Conservation (phyloP, 2,329 filamentous ascomycete species). For the Botrytis deweyae region DNA sequence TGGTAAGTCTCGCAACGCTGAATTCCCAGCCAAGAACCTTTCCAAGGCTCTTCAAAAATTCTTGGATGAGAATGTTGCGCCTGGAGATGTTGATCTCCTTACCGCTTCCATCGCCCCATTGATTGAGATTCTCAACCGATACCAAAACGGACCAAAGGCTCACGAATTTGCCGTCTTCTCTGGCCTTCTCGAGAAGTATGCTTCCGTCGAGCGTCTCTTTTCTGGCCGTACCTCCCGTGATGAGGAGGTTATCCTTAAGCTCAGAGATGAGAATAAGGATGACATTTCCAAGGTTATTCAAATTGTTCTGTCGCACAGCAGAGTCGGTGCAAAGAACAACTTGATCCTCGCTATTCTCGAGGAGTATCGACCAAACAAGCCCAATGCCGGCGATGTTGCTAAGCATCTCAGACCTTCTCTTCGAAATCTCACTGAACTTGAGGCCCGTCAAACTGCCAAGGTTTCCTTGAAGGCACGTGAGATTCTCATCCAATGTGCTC, state of each 20-base stretch:
- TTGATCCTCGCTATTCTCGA: constrained; percentile 88
- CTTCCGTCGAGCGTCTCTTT: constrained; percentile 81
- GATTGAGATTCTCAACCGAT: constrained; percentile 73
- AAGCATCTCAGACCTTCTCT: constrained; percentile 84
- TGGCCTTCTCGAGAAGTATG: constrained; percentile 77
- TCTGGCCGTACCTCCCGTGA: constrained; percentile 81
- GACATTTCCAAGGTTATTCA: constrained; percentile 82
- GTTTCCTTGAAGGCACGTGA: constrained; percentile 96
- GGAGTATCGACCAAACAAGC: constrained; percentile 92
- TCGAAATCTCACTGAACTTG: constrained; percentile 84
- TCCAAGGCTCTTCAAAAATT: constrained; percentile 84
- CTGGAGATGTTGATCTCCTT: constrained; percentile 71
- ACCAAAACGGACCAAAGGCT: constrained; percentile 82
- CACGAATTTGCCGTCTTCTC: constrained; percentile 85
- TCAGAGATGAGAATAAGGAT: constrained; percentile 96
- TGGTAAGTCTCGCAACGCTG: constrained; percentile 70
- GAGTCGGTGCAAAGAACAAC: constrained; percentile 90
- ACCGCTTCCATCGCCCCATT: constrained; percentile 73
- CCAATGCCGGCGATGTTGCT: constrained; percentile 80
- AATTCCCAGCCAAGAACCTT: constrained; percentile 90
- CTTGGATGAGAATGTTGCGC: constrained; percentile 77
- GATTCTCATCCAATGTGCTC: constrained; percentile 93
- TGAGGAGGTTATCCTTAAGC: constrained; percentile 88
- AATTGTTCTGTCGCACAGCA: constrained; percentile 89
- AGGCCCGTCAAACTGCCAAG: constrained; percentile 82